phyloP scores from a whole-genome alignment of 1,284 basidiomycete species.

The Cutaneotrichosporon sp. region DNA sequence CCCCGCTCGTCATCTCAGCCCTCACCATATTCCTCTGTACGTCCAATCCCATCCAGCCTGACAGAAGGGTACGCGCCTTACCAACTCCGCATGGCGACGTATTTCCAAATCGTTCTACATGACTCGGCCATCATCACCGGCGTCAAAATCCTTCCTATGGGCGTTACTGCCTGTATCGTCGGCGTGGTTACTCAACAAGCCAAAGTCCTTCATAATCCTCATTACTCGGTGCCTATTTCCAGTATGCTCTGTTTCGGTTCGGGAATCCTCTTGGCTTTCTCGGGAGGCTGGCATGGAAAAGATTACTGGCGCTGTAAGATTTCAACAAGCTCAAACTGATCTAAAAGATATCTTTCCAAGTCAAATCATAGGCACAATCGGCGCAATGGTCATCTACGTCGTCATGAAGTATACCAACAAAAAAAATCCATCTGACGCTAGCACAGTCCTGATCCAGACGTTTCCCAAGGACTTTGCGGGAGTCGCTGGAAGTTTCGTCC shows the following conservation, averaged over 20 bases:
- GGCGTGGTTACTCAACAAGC: slow-evolving; percentile 36
- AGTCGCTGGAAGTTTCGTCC: slow-evolving; percentile 43
- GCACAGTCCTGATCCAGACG: slow-evolving; percentile 39
- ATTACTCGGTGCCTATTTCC: slow-evolving; percentile 39
- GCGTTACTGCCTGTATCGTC: slow-evolving; percentile 45
- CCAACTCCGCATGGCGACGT: slow-evolving; percentile 49
- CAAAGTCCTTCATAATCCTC: slow-evolving; percentile 42
- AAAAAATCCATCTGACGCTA: background rate
- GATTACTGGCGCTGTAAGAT: slow-evolving; percentile 43
- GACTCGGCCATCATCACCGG: slow-evolving; percentile 47
- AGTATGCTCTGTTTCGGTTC: slow-evolving; percentile 41
- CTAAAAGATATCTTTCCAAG: slow-evolving; percentile 42
- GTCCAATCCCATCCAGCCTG: background rate
- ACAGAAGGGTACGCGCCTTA: slow-evolving; percentile 36
- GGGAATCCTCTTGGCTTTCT: slow-evolving; percentile 46
- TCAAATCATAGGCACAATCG: slow-evolving; percentile 43
- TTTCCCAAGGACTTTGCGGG: slow-evolving; percentile 45
- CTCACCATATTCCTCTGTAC: slow-evolving; percentile 25
- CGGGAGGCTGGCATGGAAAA: slow-evolving; percentile 38
- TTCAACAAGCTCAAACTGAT: background rate
- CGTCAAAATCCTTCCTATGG: slow-evolving; percentile 49
- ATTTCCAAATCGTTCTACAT: slow-evolving; percentile 43
- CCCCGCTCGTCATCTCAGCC: slow-evolving; percentile 45
- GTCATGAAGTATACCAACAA: slow-evolving; percentile 31
- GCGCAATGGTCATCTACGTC: slow-evolving; percentile 49